Evolutionary conservation across 2,329 filamentous ascomycete genomes (phyloP).

Genomic region (Zymoseptoria passerinii): DNA sequence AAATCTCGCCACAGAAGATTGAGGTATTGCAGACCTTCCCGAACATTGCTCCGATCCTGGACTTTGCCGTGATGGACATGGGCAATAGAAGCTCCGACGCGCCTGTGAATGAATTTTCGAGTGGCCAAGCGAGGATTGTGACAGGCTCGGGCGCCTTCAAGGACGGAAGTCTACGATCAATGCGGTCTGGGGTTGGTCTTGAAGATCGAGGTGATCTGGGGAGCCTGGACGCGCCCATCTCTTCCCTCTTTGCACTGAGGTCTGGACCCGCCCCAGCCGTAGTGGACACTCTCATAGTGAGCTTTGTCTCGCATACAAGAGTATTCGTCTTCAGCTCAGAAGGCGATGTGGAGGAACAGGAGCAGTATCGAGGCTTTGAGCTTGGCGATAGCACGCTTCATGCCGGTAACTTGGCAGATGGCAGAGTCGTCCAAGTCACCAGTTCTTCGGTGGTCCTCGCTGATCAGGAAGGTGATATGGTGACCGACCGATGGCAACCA

Average conservation of each 20-base stretch:
- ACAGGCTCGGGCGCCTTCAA: slow-evolving; percentile 85
- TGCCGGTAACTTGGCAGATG: slow-evolving; percentile 53
- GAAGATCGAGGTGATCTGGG: slow-evolving; percentile 61
- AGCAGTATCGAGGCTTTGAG: slow-evolving; percentile 61
- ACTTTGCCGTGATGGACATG: slow-evolving; percentile 95
- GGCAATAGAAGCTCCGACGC: slow-evolving; percentile 72
- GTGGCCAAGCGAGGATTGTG: slow-evolving; percentile 86
- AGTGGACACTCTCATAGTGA: slow-evolving; percentile 66
- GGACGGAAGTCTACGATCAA: slow-evolving; percentile 80
- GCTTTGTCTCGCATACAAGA: slow-evolving; percentile 75
- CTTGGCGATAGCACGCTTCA: slow-evolving; percentile 66
- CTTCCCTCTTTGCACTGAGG: slow-evolving; percentile 46
- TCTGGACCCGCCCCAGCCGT: slow-evolving; percentile 62
- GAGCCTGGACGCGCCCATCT: slow-evolving; percentile 49
- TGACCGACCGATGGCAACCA: slow-evolving; percentile 52
- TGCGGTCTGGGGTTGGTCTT: slow-evolving; percentile 86
- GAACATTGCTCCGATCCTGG: slow-evolving; percentile 85
- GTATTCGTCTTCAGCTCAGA: slow-evolving; percentile 66
- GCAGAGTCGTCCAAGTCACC: slow-evolving; percentile 68
- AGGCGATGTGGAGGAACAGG: slow-evolving; percentile 79
- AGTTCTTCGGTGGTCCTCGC: slow-evolving; percentile 53
- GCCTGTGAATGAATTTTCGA: slow-evolving; percentile 83
- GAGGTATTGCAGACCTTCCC: slow-evolving; percentile 64
- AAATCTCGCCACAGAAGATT: slow-evolving; percentile 50
- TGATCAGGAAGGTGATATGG: slow-evolving; percentile 48